Conservation (phyloP, 2,329 filamentous ascomycete species). For the Leptographium wingfieldii region DNA sequence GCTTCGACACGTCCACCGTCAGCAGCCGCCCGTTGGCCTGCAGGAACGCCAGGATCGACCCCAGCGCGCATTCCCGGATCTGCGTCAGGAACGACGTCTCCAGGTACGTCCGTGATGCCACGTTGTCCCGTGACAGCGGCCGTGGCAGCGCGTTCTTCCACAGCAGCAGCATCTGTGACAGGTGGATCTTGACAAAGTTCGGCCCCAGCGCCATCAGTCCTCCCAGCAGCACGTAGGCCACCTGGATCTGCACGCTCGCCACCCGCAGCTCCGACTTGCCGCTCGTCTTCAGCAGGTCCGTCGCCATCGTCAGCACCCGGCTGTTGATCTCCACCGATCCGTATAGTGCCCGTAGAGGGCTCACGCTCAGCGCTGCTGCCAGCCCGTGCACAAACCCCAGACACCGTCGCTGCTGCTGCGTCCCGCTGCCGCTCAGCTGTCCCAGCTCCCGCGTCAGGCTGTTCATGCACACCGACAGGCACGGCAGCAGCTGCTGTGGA, state of each 20-base stretch:
- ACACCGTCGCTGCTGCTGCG: constrained; percentile 50
- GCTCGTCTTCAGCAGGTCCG: constrained; percentile 81
- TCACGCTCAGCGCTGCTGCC: constrained; percentile 81
- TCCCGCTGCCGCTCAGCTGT: constrained; percentile 64
- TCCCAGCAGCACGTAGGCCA: constrained; percentile 94
- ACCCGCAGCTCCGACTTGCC: constrained; percentile 81
- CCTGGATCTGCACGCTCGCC: constrained; percentile 89
- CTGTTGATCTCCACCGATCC: constrained; percentile 94
- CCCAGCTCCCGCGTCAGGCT: constrained; percentile 79
- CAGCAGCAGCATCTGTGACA: constrained; percentile 81
- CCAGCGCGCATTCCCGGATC: constrained; percentile 85
- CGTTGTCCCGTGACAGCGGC: constrained; percentile 85
- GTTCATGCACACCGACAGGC: constrained; percentile 93
- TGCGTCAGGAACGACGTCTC: constrained; percentile 91
- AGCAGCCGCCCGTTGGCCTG: constrained; percentile 86
- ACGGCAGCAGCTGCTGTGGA: constrained; percentile 81
- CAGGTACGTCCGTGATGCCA: constrained; percentile 66
- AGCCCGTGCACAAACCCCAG: constrained; percentile 86
- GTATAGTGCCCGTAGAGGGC: constrained; percentile 75
- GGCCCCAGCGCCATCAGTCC: constrained; percentile 93
- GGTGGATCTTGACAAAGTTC: constrained; percentile 97
- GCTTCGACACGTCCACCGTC: constrained; percentile 86
- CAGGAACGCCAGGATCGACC: constrained; percentile 82
- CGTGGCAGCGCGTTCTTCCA: constrained; percentile 98
- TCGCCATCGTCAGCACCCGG: constrained; percentile 80